Conservation (phyloP, 345 rosid species). For the Melastoma malabathricum region DNA sequence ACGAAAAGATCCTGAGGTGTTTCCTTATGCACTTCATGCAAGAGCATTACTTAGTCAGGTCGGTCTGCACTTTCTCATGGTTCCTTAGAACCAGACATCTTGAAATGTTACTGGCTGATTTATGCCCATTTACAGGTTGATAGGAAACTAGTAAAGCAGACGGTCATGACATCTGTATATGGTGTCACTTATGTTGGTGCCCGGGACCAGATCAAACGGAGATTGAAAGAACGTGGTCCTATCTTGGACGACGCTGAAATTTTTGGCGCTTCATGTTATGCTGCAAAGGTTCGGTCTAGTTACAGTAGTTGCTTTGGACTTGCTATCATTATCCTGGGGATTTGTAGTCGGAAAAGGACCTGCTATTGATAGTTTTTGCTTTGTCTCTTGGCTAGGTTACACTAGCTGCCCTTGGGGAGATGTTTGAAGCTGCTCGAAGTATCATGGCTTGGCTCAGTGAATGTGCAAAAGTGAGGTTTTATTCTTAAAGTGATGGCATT, state of each 20-base stretch:
- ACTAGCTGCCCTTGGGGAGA: conserved; percentile 75
- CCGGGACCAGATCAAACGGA: conserved; percentile 82
- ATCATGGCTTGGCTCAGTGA: conserved; percentile 97
- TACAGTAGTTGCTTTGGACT: conserved; percentile 5
- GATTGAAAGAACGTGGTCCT: conserved; percentile 80
- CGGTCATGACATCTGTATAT: conserved; percentile 98
- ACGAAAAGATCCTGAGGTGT: conserved; percentile 52
- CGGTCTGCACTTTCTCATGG: conserved; percentile 8
- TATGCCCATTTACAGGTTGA: conserved; percentile 45
- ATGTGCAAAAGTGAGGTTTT: conserved; percentile 67
- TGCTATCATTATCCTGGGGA: neutral
- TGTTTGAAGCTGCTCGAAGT: conserved; percentile 92
- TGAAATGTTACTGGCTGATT: neutral
- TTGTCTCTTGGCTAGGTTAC: conserved; percentile 42
- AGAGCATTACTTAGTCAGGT: conserved; percentile 60
- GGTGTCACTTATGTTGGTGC: conserved; percentile 97
- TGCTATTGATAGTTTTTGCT: neutral
- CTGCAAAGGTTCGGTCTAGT: conserved; percentile 54
- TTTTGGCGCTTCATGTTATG: conserved; percentile 78
- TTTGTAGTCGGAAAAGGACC: conserved; percentile 2
- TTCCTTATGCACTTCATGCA: conserved; percentile 62
- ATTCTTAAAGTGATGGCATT: conserved; percentile 2
- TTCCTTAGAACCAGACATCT: neutral
- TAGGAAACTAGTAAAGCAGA: conserved; percentile 97
- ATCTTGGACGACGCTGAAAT: conserved; percentile 38